Conservation (phyloP, 2,329 filamentous ascomycete species). For the Aureobasidium sp. region DNA sequence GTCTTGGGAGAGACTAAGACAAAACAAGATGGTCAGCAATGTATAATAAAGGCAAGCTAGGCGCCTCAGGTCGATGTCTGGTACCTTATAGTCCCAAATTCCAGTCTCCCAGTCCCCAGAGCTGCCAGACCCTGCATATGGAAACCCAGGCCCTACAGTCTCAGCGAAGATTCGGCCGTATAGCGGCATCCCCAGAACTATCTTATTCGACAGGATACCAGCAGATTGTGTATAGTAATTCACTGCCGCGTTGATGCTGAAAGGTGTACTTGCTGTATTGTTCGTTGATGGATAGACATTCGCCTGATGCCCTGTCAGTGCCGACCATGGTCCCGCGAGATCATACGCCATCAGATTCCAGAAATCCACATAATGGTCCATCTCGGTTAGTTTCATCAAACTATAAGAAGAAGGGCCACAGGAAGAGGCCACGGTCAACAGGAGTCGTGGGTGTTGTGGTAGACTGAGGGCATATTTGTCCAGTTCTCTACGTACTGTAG, state of each 20-base stretch:
- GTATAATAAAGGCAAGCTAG: not conserved
- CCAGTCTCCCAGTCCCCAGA: not conserved
- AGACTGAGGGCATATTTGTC: not conserved
- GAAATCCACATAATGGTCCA: constrained; percentile 40
- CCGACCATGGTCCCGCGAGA: constrained; percentile 71
- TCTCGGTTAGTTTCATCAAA: constrained; percentile 34
- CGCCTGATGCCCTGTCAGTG: constrained; percentile 59
- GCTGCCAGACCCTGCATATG: not conserved
- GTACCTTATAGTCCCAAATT: not conserved
- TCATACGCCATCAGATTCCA: constrained; percentile 48
- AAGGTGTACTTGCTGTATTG: not conserved
- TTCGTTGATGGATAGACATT: not conserved
- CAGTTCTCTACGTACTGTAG: not conserved
- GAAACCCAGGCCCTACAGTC: not conserved
- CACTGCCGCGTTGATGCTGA: not conserved
- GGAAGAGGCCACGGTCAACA: not conserved
- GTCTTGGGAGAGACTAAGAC: constrained; percentile 50
- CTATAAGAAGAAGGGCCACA: constrained; percentile 35
- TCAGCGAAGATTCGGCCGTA: not conserved
- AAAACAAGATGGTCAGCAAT: not conserved
- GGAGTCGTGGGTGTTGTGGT: not conserved
- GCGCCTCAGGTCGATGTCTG: not conserved
- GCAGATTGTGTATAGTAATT: not conserved
- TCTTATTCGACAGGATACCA: not conserved
- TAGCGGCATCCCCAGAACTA: not conserved